A percentile compares a stretch with the other conserved stretches of the same genome.
Conservation (phyloP, 1,284 basidiomycete species). For the Heterobasidion occidentale region DNA sequence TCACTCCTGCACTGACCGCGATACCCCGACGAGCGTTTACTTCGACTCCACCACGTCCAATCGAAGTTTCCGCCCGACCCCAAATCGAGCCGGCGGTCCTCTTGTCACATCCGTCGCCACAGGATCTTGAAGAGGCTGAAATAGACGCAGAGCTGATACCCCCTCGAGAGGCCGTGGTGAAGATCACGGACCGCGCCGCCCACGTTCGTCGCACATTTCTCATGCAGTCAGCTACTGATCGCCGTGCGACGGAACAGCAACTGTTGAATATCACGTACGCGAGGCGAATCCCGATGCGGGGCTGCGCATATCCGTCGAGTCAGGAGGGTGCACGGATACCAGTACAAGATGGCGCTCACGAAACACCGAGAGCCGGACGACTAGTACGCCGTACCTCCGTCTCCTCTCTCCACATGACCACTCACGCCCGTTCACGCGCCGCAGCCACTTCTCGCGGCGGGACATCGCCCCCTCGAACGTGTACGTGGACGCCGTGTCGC, state of each 20-base stretch:
- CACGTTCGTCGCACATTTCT: slow-evolving; percentile 36
- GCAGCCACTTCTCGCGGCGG: slow-evolving; percentile 61
- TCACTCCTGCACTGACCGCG: not conserved
- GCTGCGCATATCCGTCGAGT: slow-evolving; percentile 75
- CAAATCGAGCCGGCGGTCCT: not conserved
- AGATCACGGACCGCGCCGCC: slow-evolving; percentile 64
- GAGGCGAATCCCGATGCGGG: slow-evolving; percentile 55
- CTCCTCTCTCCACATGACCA: not conserved
- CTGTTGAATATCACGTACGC: slow-evolving; percentile 47
- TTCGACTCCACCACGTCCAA: not conserved
- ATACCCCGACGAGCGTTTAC: not conserved
- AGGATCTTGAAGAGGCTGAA: not conserved
- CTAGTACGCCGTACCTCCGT: slow-evolving; percentile 50
- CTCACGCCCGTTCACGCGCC: slow-evolving; percentile 1
- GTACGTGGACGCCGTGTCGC: slow-evolving; percentile 75
- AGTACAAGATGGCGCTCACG: slow-evolving; percentile 83
- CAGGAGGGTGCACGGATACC: slow-evolving; percentile 92
- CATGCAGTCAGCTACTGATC: not conserved
- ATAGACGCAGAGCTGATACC: slow-evolving; percentile 30
- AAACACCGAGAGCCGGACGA: slow-evolving; percentile 56
- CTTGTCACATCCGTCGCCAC: not conserved
- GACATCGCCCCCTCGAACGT: slow-evolving; percentile 63
- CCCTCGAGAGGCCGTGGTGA: slow-evolving; percentile 36
- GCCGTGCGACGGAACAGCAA: slow-evolving; percentile 41
- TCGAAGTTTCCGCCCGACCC: not conserved